Conservation (phyloP, 1,284 basidiomycete species). For the Fistulinella staudtii region DNA sequence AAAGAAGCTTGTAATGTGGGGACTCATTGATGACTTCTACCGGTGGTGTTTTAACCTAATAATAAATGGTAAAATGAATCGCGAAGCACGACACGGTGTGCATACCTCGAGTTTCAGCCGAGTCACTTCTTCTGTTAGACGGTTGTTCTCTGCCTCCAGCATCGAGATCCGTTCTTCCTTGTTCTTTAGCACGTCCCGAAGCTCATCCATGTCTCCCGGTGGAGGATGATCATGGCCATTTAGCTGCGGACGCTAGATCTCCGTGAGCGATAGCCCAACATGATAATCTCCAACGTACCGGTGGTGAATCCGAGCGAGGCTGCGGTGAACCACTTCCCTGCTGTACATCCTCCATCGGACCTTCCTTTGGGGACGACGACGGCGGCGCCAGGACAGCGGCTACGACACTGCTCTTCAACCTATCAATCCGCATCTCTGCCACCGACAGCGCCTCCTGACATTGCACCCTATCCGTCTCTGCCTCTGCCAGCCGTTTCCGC, state of each 20-base stretch:
- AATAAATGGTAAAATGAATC: neutral
- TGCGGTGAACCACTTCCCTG: slow-evolving; percentile 16
- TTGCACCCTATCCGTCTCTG: slow-evolving; percentile 50
- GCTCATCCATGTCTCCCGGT: slow-evolving; percentile 34
- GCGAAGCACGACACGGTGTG: slow-evolving; percentile 14
- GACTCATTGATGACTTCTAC: slow-evolving; percentile 45
- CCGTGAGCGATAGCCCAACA: slow-evolving; percentile 4
- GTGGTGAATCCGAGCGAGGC: slow-evolving; percentile 40
- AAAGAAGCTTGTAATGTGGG: slow-evolving; percentile 46
- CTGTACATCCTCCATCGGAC: slow-evolving; percentile 44
- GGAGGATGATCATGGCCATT: slow-evolving; percentile 28
- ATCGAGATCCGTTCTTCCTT: slow-evolving; percentile 27
- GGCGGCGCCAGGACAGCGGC: slow-evolving; percentile 38
- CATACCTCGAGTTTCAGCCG: slow-evolving; percentile 47
- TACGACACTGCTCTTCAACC: slow-evolving; percentile 63
- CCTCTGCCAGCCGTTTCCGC: slow-evolving; percentile 53
- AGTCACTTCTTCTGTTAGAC: slow-evolving; percentile 40
- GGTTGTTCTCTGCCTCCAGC: slow-evolving; percentile 43
- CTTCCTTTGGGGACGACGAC: slow-evolving; percentile 36
- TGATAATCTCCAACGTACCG: slow-evolving; percentile 53
- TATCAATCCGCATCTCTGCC: slow-evolving; percentile 71
- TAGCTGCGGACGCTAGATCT: slow-evolving; percentile 17
- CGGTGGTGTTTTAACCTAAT: slow-evolving; percentile 44
- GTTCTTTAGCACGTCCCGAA: slow-evolving; percentile 41
- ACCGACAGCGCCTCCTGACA: slow-evolving; percentile 56